A percentile compares a stretch with the other conserved stretches of the same genome.
Evolutionary conservation across 768 basidiomycete genomes (phyloP).

Genomic region (Coprinopsis strossmayeri): DNA sequence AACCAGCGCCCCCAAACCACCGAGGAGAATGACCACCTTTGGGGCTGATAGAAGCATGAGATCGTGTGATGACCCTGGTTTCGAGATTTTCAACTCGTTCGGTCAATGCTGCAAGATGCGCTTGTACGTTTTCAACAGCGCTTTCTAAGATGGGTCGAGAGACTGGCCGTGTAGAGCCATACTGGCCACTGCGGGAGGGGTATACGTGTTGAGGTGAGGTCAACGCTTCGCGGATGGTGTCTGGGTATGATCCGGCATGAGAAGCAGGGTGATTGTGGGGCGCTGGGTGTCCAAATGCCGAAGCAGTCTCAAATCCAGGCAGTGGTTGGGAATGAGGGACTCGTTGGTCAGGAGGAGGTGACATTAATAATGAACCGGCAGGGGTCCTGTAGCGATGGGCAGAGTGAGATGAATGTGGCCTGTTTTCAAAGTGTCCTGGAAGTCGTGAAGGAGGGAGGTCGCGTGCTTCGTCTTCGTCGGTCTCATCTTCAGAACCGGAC

Average conservation of each 20-base stretch:
- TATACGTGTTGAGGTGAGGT: constrained; percentile 20
- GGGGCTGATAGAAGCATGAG: constrained; percentile 33
- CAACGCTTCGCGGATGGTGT: constrained; percentile 30
- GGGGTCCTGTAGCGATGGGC: constrained; percentile 78
- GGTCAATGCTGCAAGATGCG: constrained; percentile 72
- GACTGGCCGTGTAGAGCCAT: constrained; percentile 34
- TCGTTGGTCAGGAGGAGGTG: constrained; percentile 40
- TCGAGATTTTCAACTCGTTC: constrained; percentile 77
- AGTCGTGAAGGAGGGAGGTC: constrained; percentile 27
- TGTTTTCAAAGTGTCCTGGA: constrained; percentile 22
- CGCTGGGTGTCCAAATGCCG: constrained; percentile 54
- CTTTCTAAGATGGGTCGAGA: constrained; percentile 58
- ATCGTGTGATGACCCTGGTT: constrained; percentile 35
- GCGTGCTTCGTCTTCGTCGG: constrained; percentile 39
- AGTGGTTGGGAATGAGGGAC: constrained; percentile 67
- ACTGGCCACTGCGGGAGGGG: constrained; percentile 23
- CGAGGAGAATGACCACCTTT: constrained; percentile 31
- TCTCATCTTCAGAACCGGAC: constrained; percentile 17
- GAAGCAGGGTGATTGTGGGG: constrained; percentile 30
- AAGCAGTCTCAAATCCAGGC: constrained; percentile 64
- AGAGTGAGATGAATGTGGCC: constrained; percentile 75
- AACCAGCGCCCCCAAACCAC: constrained; percentile 31
- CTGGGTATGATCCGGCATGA: constrained; percentile 31
- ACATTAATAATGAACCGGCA: constrained; percentile 52
- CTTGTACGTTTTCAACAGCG: constrained; percentile 75